Evolutionary conservation across 306 rosid genomes (phyloP).

Genomic region (Quercus alba): DNA sequence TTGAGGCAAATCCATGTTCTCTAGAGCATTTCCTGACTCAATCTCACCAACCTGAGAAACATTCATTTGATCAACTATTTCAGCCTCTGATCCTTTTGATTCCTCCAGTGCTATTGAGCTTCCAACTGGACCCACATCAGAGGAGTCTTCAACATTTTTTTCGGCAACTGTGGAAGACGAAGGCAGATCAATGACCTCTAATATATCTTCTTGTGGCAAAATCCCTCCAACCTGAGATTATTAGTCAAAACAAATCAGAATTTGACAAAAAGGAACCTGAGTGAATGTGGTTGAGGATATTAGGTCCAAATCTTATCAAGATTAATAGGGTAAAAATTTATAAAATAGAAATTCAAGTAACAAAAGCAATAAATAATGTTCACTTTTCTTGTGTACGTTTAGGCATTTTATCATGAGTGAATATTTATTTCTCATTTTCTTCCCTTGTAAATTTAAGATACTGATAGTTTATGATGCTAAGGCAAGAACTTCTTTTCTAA

Average conservation of each 20-base stretch:
- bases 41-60: conserved; percentile 2
- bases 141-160: conserved; percentile 6
- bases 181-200: neutral
- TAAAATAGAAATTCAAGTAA: neutral
- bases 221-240: conserved; percentile 5
- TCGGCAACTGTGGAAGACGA: neutral
- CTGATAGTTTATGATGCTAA: neutral
- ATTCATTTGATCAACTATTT: neutral
- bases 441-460: neutral
- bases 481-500: neutral
- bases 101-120: conserved; percentile 16
- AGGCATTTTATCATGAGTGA: neutral
- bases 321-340: neutral
- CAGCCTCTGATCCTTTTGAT: conserved; percentile 6
- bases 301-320: neutral
- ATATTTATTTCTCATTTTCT: neutral
- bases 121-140: conserved; percentile 13
- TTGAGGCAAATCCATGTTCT: neutral
- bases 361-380: neutral
- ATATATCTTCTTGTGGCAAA: conserved; percentile 10
- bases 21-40: neutral
- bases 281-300: neutral
- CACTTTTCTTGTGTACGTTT: no score
- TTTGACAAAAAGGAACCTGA: no score
- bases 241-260: neutral